These are phyloP conservation scores for Blastobotrys elegans DNA, from an alignment of 1,139 yeast species.

Conservation along the genomic window DNA sequence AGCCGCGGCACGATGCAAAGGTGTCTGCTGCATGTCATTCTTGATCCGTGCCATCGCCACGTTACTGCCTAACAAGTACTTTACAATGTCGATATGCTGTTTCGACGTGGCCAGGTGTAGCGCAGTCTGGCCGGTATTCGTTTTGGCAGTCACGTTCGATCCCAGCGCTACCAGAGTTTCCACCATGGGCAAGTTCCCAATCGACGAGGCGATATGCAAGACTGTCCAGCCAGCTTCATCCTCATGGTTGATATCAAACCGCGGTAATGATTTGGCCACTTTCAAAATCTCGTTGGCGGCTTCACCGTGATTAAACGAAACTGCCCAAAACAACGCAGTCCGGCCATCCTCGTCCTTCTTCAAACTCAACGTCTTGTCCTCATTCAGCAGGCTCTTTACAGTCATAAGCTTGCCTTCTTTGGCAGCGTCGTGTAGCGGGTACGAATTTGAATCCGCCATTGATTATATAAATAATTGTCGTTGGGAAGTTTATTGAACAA, in stretches of 20 bases:
- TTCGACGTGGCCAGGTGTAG: slow-evolving; percentile 76
- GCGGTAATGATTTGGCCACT: slow-evolving; percentile 30
- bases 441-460: slow-evolving; percentile 1
- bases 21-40: slow-evolving; percentile 61
- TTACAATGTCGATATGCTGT: slow-evolving; percentile 50
- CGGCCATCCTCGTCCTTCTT: slow-evolving; percentile 67
- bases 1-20: slow-evolving; percentile 82
- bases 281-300: slow-evolving; percentile 49
- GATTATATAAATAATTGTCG: not conserved
- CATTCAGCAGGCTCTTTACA: slow-evolving; percentile 45
- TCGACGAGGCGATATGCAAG: slow-evolving; percentile 71
- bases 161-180: slow-evolving; percentile 40
- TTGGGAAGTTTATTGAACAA: not conserved
- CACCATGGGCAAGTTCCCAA: slow-evolving; percentile 56
- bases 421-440: slow-evolving; percentile 53
- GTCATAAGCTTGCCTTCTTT: slow-evolving; percentile 48
- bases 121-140: slow-evolving; percentile 67
- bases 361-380: slow-evolving; percentile 45
- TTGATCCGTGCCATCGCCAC: slow-evolving; percentile 56
- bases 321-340: slow-evolving; percentile 88
- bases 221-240: slow-evolving; percentile 91
- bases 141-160: slow-evolving; percentile 48
- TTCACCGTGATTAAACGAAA: slow-evolving; percentile 54
- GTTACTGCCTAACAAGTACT: slow-evolving; percentile 47
- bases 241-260: slow-evolving; percentile 59